These are phyloP conservation scores for Schizosaccharomyces lindneri DNA, from an alignment of 805 yeast genomes.

Conservation along the genomic window DNA sequence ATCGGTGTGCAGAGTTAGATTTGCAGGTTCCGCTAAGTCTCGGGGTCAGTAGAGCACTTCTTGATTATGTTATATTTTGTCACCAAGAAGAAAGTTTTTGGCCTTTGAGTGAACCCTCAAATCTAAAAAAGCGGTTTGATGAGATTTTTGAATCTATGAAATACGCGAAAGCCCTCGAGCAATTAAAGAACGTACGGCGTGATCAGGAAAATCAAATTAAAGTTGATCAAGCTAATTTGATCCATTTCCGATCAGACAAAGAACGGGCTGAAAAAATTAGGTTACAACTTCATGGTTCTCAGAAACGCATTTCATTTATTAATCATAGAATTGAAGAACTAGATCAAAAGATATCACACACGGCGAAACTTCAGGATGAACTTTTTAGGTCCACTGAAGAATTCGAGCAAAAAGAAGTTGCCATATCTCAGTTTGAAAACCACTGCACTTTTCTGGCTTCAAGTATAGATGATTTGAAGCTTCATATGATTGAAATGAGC, in stretches of 20 bases:
- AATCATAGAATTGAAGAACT: constrained; percentile 25
- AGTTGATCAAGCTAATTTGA: constrained; percentile 51
- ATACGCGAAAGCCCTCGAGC: constrained; percentile 72
- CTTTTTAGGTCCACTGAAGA: constrained; percentile 59
- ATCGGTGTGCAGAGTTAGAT: constrained; percentile 68
- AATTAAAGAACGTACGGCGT: constrained; percentile 47
- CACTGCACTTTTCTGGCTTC: constrained; percentile 22
- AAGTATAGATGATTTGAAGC: constrained; percentile 27
- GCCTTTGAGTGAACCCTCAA: constrained; percentile 86
- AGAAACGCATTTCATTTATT: constrained; percentile 21
- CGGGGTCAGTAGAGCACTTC: constrained; percentile 69
- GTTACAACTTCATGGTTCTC: constrained; percentile 22
- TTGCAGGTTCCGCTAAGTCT: constrained; percentile 52
- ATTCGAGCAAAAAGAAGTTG: constrained; percentile 46
- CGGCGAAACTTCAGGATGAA: constrained; percentile 33
- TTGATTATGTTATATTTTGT: constrained; percentile 84
- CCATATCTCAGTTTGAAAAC: constrained; percentile 31
- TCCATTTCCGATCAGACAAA: constrained; percentile 48
- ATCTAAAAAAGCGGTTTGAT: constrained; percentile 74
- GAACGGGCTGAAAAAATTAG: constrained; percentile 40
- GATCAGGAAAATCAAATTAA: constrained; percentile 55
- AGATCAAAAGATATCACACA: constrained; percentile 24
- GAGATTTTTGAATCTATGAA: constrained; percentile 90
- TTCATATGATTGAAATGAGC: constrained; percentile 5
- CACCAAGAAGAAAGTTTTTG: constrained; percentile 93